Evolutionary conservation across 768 basidiomycete genomes (phyloP).

Genomic region (Collybia mongolica): DNA sequence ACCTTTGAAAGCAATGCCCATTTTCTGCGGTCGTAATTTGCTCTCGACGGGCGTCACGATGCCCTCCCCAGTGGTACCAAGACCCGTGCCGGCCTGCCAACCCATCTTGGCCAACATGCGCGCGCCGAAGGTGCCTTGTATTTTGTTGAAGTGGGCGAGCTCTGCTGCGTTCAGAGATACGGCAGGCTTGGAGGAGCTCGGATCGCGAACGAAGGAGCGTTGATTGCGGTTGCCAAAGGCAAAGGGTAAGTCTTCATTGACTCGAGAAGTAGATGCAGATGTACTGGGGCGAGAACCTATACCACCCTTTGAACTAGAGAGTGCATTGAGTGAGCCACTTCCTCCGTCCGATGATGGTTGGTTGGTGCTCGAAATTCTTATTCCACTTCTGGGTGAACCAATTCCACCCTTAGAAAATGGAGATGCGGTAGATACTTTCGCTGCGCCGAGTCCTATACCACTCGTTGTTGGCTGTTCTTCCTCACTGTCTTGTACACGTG

Average conservation of each 20-base stretch:
- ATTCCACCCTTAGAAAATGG: slow-evolving; percentile 21
- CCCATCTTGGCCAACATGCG: slow-evolving; percentile 95
- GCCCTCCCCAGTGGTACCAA: slow-evolving; percentile 74
- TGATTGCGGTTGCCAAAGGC: slow-evolving; percentile 35
- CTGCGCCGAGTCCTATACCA: slow-evolving; percentile 41
- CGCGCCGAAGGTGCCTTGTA: slow-evolving; percentile 79
- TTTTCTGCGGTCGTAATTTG: slow-evolving; percentile 80
- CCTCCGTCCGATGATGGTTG: background rate
- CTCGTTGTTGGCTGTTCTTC: slow-evolving; percentile 35
- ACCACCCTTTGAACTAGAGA: slow-evolving; percentile 21
- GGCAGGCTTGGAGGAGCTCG: slow-evolving; percentile 43
- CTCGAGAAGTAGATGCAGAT: slow-evolving; percentile 16
- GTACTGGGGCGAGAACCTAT: slow-evolving; percentile 22
- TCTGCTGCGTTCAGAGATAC: slow-evolving; percentile 64
- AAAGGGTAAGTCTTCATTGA: slow-evolving; percentile 34
- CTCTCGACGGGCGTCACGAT: slow-evolving; percentile 87
- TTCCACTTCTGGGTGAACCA: slow-evolving; percentile 36
- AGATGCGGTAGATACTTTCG: slow-evolving; percentile 1
- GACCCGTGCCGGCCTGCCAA: slow-evolving; percentile 81
- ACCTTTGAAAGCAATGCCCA: slow-evolving; percentile 85
- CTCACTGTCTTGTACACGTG: slow-evolving; percentile 52
- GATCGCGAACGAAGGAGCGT: slow-evolving; percentile 52
- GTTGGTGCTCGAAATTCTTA: slow-evolving; percentile 30
- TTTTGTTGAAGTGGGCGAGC: slow-evolving; percentile 77
- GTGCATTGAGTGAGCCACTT: background rate